Evolutionary conservation across 441 rosid genomes (phyloP).

Genomic region (Omphalea diandra): DNA sequence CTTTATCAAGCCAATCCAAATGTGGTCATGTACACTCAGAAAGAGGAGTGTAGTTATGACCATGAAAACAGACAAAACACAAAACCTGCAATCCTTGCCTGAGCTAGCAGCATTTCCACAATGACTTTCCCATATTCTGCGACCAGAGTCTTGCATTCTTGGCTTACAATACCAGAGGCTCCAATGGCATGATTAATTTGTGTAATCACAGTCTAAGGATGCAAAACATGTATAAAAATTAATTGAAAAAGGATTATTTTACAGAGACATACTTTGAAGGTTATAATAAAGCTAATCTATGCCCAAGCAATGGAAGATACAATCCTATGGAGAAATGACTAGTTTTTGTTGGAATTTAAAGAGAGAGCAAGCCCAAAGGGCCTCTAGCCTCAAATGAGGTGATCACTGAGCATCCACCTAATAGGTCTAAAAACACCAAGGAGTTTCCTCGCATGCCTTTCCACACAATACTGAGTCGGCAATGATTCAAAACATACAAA

Average conservation of each 20-base stretch:
- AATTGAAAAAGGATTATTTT: conserved; percentile 12
- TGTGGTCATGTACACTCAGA: neutral
- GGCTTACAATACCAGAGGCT: conserved; percentile 72
- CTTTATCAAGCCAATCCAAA: neutral
- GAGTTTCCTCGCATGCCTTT: neutral
- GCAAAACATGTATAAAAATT: conserved; percentile 8
- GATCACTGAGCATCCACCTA: neutral
- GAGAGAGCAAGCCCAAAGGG: neutral
- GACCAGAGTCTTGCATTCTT: conserved; percentile 73
- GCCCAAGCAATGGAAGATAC: neutral
- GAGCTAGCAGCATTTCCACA: conserved; percentile 52
- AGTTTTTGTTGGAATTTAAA: neutral
- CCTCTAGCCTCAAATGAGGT: neutral
- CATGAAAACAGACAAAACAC: conserved; percentile 3
- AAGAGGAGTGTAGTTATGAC: neutral
- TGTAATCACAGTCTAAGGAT: conserved; percentile 50
- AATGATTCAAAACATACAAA: neutral
- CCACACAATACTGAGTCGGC: neutral
- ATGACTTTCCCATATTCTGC: conserved; percentile 60
- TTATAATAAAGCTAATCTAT: neutral
- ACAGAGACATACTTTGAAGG: conserved; percentile 1
- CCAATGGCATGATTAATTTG: conserved; percentile 86
- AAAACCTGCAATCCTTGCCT: conserved; percentile 37
- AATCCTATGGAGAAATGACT: conserved; percentile 3
- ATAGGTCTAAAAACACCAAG: neutral